These are phyloP conservation scores for Acer yangbiense DNA, from an alignment of 345 rosid species.

Conservation along the genomic window DNA sequence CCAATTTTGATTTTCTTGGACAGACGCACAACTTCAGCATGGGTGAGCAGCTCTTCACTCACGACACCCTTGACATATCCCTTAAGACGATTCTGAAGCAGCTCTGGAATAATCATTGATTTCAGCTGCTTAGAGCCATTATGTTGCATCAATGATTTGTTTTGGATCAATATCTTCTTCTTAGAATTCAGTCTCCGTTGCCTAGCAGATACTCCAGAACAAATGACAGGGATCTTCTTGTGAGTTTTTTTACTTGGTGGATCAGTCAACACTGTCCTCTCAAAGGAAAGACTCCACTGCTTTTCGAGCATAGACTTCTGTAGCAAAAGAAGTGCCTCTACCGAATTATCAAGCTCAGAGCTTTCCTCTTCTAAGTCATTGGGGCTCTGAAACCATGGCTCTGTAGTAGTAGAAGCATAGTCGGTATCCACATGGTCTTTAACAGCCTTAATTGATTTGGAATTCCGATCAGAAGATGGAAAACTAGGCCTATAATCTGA, in stretches of 20 bases:
- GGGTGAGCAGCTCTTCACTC: slow-evolving; percentile 76
- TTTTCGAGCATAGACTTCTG: slow-evolving; percentile 93
- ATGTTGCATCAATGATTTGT: slow-evolving; percentile 32
- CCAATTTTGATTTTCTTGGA: slow-evolving; percentile 79
- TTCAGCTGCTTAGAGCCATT: slow-evolving; percentile 42
- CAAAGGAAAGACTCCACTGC: slow-evolving; percentile 91
- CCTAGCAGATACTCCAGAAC: slow-evolving; percentile 83
- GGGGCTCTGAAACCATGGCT: slow-evolving; percentile 40
- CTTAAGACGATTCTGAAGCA: slow-evolving; percentile 54
- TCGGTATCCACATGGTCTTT: slow-evolving; percentile 54
- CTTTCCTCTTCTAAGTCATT: slow-evolving; percentile 46
- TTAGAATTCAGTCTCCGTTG: slow-evolving; percentile 63
- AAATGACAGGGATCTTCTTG: slow-evolving; percentile 56
- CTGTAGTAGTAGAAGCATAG: slow-evolving; percentile 37
- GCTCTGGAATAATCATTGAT: slow-evolving; percentile 52
- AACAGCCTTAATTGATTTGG: slow-evolving; percentile 60
- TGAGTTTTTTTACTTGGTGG: slow-evolving; percentile 31
- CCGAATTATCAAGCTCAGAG: slow-evolving; percentile 52
- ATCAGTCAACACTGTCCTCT: slow-evolving; percentile 37
- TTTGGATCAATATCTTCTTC: slow-evolving; percentile 43
- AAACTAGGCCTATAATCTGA: slow-evolving; percentile 52
- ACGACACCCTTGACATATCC: slow-evolving; percentile 85
- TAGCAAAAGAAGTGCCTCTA: slow-evolving; percentile 77
- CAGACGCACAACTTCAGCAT: slow-evolving; percentile 74
- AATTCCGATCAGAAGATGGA: slow-evolving; percentile 43